A percentile compares a stretch with the other conserved stretches of the same genome.
Conservation (phyloP, 2,329 filamentous ascomycete genomes). For the Paecilomyces sp. region DNA sequence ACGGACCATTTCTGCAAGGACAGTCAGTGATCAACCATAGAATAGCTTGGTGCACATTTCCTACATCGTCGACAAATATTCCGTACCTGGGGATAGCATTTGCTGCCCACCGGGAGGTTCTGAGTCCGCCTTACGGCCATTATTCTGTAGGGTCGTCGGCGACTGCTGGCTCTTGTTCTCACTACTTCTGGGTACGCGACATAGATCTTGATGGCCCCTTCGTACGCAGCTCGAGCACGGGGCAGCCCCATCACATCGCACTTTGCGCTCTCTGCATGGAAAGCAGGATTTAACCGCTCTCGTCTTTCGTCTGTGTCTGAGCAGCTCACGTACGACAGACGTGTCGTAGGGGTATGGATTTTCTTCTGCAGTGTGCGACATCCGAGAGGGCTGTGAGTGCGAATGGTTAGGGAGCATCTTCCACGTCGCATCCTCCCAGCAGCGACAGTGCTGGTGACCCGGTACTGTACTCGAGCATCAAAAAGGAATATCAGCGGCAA, state of each 20-base stretch:
- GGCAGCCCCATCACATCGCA: slow-evolving; percentile 11
- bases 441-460: background rate
- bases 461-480: background rate
- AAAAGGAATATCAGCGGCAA: background rate
- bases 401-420: background rate
- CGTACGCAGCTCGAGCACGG: slow-evolving; percentile 14
- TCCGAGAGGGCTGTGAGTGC: slow-evolving; percentile 2
- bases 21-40: background rate
- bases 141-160: background rate
- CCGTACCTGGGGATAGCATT: background rate
- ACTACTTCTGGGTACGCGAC: slow-evolving; percentile 8
- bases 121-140: background rate
- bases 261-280: slow-evolving; percentile 16
- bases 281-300: slow-evolving; percentile 17
- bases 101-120: background rate
- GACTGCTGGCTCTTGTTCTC: background rate
- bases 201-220: slow-evolving; percentile 13
- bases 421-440: background rate
- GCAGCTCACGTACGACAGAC: slow-evolving; percentile 11
- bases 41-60: background rate
- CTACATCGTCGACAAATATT: background rate
- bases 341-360: slow-evolving; percentile 16
- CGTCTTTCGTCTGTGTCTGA: slow-evolving; percentile 14
- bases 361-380: slow-evolving; percentile 7
- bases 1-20: background rate